Percentiles rank a stretch among this genome's conserved stretches.
Evolutionary conservation across 768 basidiomycete species (phyloP).

Genomic region (Suillus tomentosus): DNA sequence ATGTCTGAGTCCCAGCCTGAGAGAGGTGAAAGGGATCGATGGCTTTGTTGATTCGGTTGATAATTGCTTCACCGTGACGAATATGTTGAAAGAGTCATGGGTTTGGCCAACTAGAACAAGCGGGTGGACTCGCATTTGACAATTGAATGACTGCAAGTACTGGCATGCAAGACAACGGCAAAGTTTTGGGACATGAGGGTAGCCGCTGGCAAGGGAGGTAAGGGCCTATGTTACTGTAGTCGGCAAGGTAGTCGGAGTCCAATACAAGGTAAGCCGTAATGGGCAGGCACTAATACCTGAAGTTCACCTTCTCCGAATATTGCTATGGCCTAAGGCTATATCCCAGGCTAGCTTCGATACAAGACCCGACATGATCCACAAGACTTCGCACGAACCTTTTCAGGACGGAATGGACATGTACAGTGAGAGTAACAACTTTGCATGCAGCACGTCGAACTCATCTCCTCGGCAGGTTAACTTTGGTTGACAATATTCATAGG

Average conservation of each 20-base stretch:
- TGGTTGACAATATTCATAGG: background rate
- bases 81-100: background rate
- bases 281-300: background rate
- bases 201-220: background rate
- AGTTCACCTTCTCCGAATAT: no score
- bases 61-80: no score
- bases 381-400: no score
- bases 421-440: background rate
- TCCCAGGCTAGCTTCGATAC: no score
- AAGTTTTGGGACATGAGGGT: background rate
- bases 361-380: no score
- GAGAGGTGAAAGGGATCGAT: no score
- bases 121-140: background rate
- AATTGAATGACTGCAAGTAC: background rate
- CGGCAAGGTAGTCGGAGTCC: background rate
- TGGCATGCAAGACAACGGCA: background rate
- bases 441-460: background rate
- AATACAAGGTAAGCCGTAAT: background rate
- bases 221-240: no score
- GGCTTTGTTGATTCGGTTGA: no score
- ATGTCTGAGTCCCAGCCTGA: background rate
- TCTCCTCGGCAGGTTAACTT: slow-evolving; percentile 1
- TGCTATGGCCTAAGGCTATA: no score
- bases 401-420: background rate
- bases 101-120: background rate